phyloP scores from a whole-genome alignment of 78 protist species.

The Creolimax fragrantissima region DNA sequence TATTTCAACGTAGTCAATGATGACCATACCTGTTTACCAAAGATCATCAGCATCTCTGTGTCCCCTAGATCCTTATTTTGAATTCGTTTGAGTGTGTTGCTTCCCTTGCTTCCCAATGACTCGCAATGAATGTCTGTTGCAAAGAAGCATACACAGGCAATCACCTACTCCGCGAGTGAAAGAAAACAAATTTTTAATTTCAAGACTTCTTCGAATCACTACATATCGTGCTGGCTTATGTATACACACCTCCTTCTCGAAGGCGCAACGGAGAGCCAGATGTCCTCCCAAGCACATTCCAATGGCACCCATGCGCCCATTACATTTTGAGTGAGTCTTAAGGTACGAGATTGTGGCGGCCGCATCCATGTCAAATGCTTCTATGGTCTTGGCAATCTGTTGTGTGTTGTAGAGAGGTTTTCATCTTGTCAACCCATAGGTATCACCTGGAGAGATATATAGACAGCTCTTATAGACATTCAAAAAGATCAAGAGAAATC shows the following conservation, averaged over 20 bases:
- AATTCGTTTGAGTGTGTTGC: not conserved
- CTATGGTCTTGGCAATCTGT: slow-evolving; percentile 6
- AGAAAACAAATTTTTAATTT: too few species aligned
- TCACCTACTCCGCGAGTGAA: too few species aligned
- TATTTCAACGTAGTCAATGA: too few species aligned
- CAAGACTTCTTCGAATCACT: too few species aligned
- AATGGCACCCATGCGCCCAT: slow-evolving; percentile 18
- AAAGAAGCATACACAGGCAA: slow-evolving; percentile 6
- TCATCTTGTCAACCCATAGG: too few species aligned
- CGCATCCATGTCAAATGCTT: slow-evolving; percentile 11
- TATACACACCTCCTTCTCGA: not conserved
- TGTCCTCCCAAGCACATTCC: slow-evolving; percentile 27
- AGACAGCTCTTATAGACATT: too few species aligned
- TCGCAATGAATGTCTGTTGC: slow-evolving; percentile 5
- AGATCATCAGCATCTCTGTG: not conserved
- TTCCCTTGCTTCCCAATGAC: not conserved
- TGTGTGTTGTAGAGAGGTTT: too few species aligned
- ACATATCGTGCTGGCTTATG: too few species aligned
- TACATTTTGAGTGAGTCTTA: not conserved
- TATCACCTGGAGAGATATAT: too few species aligned
- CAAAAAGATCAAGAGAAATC: too few species aligned
- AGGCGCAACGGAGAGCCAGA: slow-evolving; percentile 12
- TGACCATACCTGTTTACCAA: slow-evolving; percentile 22
- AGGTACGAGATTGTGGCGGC: not conserved
- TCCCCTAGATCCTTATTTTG: not conserved